Conservation (phyloP, 768 basidiomycete species). For the Pholiota conissans region DNA sequence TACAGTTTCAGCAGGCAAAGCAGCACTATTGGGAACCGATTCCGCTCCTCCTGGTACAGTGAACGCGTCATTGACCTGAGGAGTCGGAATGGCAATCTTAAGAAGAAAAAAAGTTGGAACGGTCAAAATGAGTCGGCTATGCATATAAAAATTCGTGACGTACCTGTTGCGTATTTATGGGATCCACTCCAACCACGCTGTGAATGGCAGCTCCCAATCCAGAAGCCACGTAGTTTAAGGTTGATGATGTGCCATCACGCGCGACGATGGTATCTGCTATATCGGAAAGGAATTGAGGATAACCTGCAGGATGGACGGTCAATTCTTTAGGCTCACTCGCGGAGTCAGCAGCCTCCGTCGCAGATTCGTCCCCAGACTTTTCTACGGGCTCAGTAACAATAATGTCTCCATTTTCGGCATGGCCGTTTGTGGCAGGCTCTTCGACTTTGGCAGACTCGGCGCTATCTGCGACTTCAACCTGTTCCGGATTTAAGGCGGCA, state of each 20-base stretch:
- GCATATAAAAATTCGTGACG: slow-evolving; percentile 3
- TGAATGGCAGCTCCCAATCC: slow-evolving; percentile 39
- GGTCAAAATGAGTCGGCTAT: not conserved
- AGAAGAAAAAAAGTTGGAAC: slow-evolving; percentile 7
- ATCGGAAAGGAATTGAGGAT: slow-evolving; percentile 36
- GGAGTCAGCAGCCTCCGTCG: slow-evolving; percentile 3
- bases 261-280: slow-evolving; percentile 36
- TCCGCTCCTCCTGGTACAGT: slow-evolving; percentile 17
- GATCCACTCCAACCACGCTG: slow-evolving; percentile 38
- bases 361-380: slow-evolving; percentile 7
- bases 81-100: slow-evolving; percentile 31
- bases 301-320: slow-evolving; percentile 13
- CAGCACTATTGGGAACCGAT: slow-evolving; percentile 15
- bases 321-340: slow-evolving; percentile 16
- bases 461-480: not conserved
- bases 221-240: slow-evolving; percentile 38
- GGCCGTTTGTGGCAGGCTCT: slow-evolving; percentile 13
- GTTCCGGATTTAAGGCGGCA: not conserved
- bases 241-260: slow-evolving; percentile 37
- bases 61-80: slow-evolving; percentile 24
- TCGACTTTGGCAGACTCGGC: slow-evolving; percentile 3
- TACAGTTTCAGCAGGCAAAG: slow-evolving; percentile 10
- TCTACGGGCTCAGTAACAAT: slow-evolving; percentile 7
- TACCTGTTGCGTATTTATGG: slow-evolving; percentile 36
- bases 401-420: slow-evolving; percentile 8